Evolutionary conservation across 768 basidiomycete species (phyloP).

Genomic region (Lentinula aciculospora): DNA sequence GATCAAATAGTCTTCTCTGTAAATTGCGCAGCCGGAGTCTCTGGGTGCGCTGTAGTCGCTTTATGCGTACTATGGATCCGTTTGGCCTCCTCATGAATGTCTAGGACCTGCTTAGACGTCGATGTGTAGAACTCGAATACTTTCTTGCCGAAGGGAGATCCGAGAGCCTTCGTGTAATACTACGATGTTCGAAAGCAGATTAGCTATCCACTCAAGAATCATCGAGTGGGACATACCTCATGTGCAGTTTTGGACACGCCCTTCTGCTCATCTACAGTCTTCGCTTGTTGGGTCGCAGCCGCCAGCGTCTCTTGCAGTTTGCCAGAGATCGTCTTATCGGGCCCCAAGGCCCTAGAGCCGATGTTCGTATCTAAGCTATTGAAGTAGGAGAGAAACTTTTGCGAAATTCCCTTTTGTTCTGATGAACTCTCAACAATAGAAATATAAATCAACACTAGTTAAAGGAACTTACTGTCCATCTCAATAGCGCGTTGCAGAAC

Average conservation of each 20-base stretch:
- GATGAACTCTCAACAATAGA: no score
- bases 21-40: conserved; percentile 6
- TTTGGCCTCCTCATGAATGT: conserved; percentile 91
- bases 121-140: conserved; percentile 81
- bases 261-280: conserved; percentile 75
- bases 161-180: conserved; percentile 76
- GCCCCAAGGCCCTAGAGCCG: conserved; percentile 69
- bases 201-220: not conserved
- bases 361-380: conserved; percentile 62
- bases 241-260: conserved; percentile 64
- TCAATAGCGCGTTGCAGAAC: conserved; percentile 79
- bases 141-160: conserved; percentile 73
- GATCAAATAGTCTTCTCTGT: not conserved
- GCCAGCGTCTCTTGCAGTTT: conserved; percentile 63
- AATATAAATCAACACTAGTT: no score
- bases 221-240: conserved; percentile 42
- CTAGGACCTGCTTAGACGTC: conserved; percentile 81
- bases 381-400: conserved; percentile 78
- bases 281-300: conserved; percentile 64
- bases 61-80: conserved; percentile 71
- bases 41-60: conserved; percentile 14
- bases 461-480: conserved; percentile 62
- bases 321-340: conserved; percentile 73
- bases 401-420: conserved; percentile 86
- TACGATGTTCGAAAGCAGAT: conserved; percentile 27